phyloP scores from a whole-genome alignment of 352 stramenopile species.

The Phytopythium mirpurense region DNA sequence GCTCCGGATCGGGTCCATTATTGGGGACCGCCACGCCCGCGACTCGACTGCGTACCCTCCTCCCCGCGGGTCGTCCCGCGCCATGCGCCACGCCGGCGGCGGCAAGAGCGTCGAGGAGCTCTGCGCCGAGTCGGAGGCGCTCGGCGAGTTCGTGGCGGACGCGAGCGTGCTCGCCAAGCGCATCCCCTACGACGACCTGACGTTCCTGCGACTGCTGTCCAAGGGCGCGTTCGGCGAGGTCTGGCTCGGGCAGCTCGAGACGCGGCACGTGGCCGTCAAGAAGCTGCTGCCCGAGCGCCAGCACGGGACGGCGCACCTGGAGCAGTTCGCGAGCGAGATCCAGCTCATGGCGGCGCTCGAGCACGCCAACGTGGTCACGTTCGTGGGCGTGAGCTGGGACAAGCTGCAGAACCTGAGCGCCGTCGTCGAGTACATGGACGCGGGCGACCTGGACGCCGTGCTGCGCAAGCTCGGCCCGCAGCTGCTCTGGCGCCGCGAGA shows the following conservation, averaged over 20 bases:
- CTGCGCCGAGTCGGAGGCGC: slow-evolving; percentile 48
- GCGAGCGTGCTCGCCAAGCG: slow-evolving; percentile 37
- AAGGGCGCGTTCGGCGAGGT: slow-evolving; percentile 75
- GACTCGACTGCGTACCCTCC: too few species aligned
- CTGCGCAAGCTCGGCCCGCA: slow-evolving; percentile 44
- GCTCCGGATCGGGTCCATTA: background rate
- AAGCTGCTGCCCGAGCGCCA: slow-evolving; percentile 55
- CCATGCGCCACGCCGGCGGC: too few species aligned
- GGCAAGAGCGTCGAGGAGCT: slow-evolving; percentile 53
- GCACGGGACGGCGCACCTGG: slow-evolving; percentile 39
- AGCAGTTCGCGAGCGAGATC: slow-evolving; percentile 71
- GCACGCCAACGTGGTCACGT: slow-evolving; percentile 74
- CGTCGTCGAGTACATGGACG: slow-evolving; percentile 79
- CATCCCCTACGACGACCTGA: slow-evolving; percentile 65
- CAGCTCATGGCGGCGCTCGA: slow-evolving; percentile 62
- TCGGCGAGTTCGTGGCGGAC: slow-evolving; percentile 51
- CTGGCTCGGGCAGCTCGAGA: slow-evolving; percentile 61
- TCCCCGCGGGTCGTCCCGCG: too few species aligned
- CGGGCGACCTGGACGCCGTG: slow-evolving; percentile 55
- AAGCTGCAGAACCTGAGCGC: slow-evolving; percentile 60
- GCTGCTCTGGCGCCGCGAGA: slow-evolving; percentile 61
- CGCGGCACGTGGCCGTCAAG: slow-evolving; percentile 71
- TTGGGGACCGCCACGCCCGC: background rate
- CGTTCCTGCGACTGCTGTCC: slow-evolving; percentile 51
- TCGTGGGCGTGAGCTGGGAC: slow-evolving; percentile 70